Base-by-base conservation (phyloP, 2,329 filamentous ascomycete species). In the Epichloe amarillans region DNA sequence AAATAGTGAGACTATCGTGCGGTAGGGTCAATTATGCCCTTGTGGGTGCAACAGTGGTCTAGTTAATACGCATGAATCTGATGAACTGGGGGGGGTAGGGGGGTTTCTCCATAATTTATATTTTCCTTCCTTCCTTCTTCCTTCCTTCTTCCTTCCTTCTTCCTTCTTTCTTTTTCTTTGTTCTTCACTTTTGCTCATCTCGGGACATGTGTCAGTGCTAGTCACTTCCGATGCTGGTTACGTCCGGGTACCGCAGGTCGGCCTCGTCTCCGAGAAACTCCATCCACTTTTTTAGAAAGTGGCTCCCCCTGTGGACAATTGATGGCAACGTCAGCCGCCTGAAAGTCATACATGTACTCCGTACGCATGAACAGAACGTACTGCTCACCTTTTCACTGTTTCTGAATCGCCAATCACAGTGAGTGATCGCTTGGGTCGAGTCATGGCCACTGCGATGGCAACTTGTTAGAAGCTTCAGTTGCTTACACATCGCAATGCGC, bases 401-500 rank as follows among this genome's bases (percentile, higher is more conserved):
- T 96, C 93, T 53, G 88, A 93, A 66, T 98, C 93, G 43, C 91
- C 93, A 60, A 96, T 84, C 17, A 98, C 78, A 55, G 87, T 93
- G 42, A 98, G 74, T 63, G 93, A 91, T 58, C 93, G 80, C 70
- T 86, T 91, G 5, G 93, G 88, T 57, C 93, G 81, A 55, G 93
- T 98, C 90, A 98, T 97, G 49, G 93, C 91, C 59, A 97, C 90
- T 95, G 88, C 37, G 17, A n/a, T 30, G 7, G 12, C n/a, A 3
- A 21, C 17, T 30, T 37, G 40, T 45, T 33, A 50, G 47, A 44
- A 14, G 19, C 11, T 7, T 42, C 14, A 49, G 17, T 47, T 33
- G 40, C 37, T 6, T 21, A 14, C 14, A 12, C 26, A 4, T 30
- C 2, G 26, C 8, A 30, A 30, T 30, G 26, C 26, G 8, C 8